Conservation (phyloP, 192 early-diverging fungal genomes). For the Coemansia brasiliensis region DNA sequence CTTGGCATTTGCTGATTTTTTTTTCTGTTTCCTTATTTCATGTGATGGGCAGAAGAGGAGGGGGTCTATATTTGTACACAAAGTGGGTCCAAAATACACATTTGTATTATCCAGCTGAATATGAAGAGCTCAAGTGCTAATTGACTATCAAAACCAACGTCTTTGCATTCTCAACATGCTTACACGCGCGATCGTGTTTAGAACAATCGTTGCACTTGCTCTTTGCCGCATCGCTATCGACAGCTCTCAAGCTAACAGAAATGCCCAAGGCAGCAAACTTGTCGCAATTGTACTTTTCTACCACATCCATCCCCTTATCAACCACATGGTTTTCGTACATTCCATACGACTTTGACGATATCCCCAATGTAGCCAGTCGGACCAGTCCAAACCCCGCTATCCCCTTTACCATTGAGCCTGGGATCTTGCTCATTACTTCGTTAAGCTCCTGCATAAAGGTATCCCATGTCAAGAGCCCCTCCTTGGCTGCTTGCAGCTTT, state of each 20-base stretch:
- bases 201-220: too few relatives aligned
- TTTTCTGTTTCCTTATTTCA: too few relatives aligned
- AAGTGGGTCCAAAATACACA: too few relatives aligned
- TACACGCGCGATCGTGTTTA: too few relatives aligned
- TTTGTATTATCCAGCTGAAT: too few relatives aligned
- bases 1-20: too few relatives aligned
- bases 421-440: slow-evolving; percentile 20
- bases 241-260: background rate
- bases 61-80: too few relatives aligned
- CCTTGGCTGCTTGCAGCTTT: background rate
- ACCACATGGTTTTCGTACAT: slow-evolving; percentile 18
- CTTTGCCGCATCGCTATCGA: too few relatives aligned
- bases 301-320: slow-evolving; percentile 14
- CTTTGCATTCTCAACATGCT: too few relatives aligned
- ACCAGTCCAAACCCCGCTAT: slow-evolving; percentile 29
- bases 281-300: slow-evolving; percentile 28
- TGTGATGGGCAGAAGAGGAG: too few relatives aligned
- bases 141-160: too few relatives aligned
- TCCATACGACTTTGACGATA: slow-evolving; percentile 11
- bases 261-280: slow-evolving; percentile 35
- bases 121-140: too few relatives aligned
- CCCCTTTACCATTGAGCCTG: slow-evolving; percentile 20
- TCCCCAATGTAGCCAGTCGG: slow-evolving; percentile 25
- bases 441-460: slow-evolving; percentile 17
- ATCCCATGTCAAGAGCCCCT: background rate